Evolutionary conservation across 768 basidiomycete species (phyloP), one percentile per base, ranked within the genome.

Genomic region (Panaeolus cyanescens): DNA sequence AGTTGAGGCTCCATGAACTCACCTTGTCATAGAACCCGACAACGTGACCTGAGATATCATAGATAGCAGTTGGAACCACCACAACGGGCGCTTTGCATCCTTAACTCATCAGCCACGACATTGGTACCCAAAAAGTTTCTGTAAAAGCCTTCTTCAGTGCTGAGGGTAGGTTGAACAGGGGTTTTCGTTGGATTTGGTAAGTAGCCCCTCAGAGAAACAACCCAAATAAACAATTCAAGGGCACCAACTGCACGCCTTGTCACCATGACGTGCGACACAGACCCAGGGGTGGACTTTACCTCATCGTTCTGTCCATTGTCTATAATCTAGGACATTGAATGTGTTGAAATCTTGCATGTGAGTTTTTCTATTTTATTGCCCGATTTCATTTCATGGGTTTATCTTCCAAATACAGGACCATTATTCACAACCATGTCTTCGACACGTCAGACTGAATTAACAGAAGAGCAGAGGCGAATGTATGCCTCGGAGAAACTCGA

Each of bases 401-500:
- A 65, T 2, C 31, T 53, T 20, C 50, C 58, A 7, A 59, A 37
- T 7, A 15, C n/a, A 50, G 30, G 56, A 40, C 30, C 28, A 34
- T 33, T 31, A 25, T 57, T 39, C 56, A 28, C 37, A n/a, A 36
- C 30, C 17, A 31, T 31, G 30, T 39, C 25, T 57, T 57, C 40
- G 19, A 25, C 28, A 36, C 32, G 39, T 54, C 34, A 61, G 55
- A 42, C 63, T 34, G 39, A 54, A n/a, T 68, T 81, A 50, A 78
- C 79, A 3, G 75, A 79, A 36, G 75, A 77, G 36, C 81, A 84
- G 63, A 72, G 74, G 63, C 72, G 67, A 56, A 81, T 85, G 79
- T 86, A 87, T 66, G 72, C 80, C 10, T 70, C 79, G 17, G 86
- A 87, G 69, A 80, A 78, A 62, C 70, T 79, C 42, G 74, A 76